phyloP scores from a whole-genome alignment of 805 yeast species.

The Yueomyces sp. region DNA sequence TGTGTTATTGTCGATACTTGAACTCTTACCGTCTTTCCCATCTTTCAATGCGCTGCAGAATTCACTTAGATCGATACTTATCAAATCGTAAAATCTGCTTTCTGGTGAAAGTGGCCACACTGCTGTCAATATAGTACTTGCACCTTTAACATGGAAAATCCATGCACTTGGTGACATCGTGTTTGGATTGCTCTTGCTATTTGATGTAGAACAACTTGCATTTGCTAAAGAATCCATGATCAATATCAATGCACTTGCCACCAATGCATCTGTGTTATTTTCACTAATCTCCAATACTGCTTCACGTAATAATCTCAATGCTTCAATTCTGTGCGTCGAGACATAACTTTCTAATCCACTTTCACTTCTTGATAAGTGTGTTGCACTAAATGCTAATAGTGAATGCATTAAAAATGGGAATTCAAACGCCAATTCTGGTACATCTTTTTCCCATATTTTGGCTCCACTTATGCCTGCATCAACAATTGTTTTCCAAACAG shows the following conservation, averaged over 20 bases:
- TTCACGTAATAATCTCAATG: slow-evolving; percentile 63
- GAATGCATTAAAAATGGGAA: slow-evolving; percentile 90
- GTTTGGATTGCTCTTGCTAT: slow-evolving; percentile 24
- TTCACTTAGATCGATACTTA: slow-evolving; percentile 83
- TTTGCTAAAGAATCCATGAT: slow-evolving; percentile 92
- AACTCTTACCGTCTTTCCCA: background rate
- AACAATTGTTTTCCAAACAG: slow-evolving; percentile 76
- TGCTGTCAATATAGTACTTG: slow-evolving; percentile 88
- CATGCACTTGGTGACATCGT: slow-evolving; percentile 84
- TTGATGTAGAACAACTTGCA: slow-evolving; percentile 38
- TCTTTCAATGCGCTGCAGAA: slow-evolving; percentile 47
- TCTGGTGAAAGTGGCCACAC: slow-evolving; percentile 82
- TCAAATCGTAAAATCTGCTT: slow-evolving; percentile 52
- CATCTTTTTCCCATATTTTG: slow-evolving; percentile 76
- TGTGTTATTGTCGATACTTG: slow-evolving; percentile 15
- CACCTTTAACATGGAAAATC: slow-evolving; percentile 95
- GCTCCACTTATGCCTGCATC: slow-evolving; percentile 78
- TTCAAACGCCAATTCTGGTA: slow-evolving; percentile 77
- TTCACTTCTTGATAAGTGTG: slow-evolving; percentile 71
- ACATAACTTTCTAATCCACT: slow-evolving; percentile 69
- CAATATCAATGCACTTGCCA: slow-evolving; percentile 77
- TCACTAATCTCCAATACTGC: slow-evolving; percentile 76
- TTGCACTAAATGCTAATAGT: slow-evolving; percentile 79
- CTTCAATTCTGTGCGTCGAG: slow-evolving; percentile 78
- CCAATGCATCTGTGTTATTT: slow-evolving; percentile 84